These are phyloP conservation scores for Syzygium grande DNA, from an alignment of 345 rosid species.

Conservation along the genomic window DNA sequence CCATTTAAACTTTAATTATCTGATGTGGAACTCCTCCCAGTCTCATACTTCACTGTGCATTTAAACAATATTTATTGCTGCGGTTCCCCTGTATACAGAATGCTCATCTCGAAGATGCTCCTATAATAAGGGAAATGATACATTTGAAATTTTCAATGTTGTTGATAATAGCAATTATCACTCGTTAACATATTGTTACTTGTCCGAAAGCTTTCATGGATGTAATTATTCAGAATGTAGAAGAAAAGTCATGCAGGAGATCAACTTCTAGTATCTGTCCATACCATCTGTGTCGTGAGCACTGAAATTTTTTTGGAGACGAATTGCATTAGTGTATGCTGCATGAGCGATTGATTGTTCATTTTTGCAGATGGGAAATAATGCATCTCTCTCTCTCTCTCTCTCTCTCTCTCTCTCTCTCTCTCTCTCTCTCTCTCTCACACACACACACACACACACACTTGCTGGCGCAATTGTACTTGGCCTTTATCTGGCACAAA, in stretches of 20 bases:
- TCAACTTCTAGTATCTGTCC: background rate
- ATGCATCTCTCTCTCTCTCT: background rate
- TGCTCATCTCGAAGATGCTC: background rate
- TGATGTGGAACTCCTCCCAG: background rate
- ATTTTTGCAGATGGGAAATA: background rate
- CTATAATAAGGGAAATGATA: background rate
- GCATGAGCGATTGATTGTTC: background rate
- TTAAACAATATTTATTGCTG: background rate
- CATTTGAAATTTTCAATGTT: background rate
- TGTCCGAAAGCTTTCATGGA: background rate
- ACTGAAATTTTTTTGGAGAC: background rate
- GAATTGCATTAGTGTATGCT: background rate
- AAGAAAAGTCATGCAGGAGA: background rate
- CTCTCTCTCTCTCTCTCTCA: too few relatives aligned
- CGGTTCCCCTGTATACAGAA: background rate
- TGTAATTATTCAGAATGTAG: background rate
- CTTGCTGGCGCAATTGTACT: background rate
- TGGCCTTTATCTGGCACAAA: background rate
- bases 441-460: accelerated
- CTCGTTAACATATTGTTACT: background rate
- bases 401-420: background rate
- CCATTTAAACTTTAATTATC: background rate
- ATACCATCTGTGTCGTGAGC: background rate
- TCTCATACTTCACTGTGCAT: background rate
- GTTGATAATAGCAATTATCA: background rate